phyloP scores from a whole-genome alignment of 83 land plant species.

The Larix sibirica region DNA sequence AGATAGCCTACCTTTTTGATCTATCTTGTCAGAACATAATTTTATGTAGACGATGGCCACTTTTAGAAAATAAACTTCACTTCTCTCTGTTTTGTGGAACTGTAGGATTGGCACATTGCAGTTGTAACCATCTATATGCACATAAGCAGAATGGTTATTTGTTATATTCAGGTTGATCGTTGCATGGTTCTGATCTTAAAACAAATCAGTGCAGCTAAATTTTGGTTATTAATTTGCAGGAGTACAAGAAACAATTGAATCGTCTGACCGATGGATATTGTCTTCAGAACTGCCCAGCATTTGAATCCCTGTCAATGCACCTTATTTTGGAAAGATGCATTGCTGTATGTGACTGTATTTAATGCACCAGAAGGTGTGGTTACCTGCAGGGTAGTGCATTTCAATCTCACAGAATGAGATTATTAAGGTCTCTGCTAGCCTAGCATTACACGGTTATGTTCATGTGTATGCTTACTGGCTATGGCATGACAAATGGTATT shows the following conservation, averaged over 20 bases:
- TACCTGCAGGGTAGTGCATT: neutral
- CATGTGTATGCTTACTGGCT: constrained; percentile 14
- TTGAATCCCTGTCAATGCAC: neutral
- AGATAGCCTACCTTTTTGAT: neutral
- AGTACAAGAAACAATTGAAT: neutral
- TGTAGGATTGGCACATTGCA: neutral
- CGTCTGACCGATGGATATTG: neutral
- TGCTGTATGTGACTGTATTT: constrained; percentile 3
- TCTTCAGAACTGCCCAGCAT: neutral
- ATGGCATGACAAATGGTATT: constrained; percentile 9
- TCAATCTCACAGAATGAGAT: neutral
- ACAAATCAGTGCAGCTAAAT: neutral
- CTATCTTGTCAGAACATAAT: neutral
- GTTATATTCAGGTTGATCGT: neutral
- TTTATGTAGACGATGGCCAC: neutral
- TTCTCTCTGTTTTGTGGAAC: neutral
- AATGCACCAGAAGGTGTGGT: neutral
- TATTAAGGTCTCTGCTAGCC: constrained; percentile 7
- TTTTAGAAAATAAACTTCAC: neutral
- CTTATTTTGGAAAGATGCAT: neutral
- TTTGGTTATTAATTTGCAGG: neutral
- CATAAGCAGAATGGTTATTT: neutral
- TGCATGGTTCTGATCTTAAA: neutral
- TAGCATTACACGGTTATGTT: constrained; percentile 13
- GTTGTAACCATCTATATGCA: neutral